phyloP scores from a whole-genome alignment of 225 moss, liverwort and hornwort species.

The Bryoerythrophyllum caledonicum region DNA sequence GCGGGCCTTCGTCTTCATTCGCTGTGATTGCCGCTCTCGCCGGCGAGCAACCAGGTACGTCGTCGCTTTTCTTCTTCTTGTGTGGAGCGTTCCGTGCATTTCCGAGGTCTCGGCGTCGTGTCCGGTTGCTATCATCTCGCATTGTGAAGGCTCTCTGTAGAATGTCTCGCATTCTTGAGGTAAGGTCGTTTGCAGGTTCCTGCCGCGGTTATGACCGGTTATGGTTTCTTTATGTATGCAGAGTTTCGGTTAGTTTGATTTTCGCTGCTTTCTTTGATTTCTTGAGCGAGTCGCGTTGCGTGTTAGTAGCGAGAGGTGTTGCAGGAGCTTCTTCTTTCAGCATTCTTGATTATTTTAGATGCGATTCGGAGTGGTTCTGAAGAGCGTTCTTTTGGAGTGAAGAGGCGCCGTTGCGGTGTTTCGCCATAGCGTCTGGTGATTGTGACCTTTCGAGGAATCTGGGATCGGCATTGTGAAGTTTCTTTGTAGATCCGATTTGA shows the following conservation, averaged over 20 bases:
- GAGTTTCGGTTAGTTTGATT: not conserved
- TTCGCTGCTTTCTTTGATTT: not conserved
- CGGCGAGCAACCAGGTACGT: conserved; percentile 39
- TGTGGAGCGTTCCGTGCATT: not conserved
- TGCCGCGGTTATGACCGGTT: not conserved
- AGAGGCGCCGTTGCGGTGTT: not conserved
- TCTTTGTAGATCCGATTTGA: not conserved
- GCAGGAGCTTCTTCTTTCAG: not conserved
- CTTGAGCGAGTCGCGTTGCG: not conserved
- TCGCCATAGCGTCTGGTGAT: not conserved
- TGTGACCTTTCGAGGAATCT: not conserved
- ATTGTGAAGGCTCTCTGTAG: not conserved
- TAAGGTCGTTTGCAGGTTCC: not conserved
- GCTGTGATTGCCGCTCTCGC: conserved; percentile 22
- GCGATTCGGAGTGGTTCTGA: not conserved
- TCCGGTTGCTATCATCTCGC: not conserved
- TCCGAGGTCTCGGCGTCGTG: not conserved
- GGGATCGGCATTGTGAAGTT: not conserved
- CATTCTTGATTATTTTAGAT: not conserved
- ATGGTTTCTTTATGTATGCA: not conserved
- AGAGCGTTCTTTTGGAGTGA: not conserved
- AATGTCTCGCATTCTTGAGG: not conserved
- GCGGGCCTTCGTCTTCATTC: conserved; percentile 22
- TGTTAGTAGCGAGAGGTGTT: conserved; percentile 32
- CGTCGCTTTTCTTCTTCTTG: not conserved